Base-by-base conservation (phyloP, 2,329 filamentous ascomycete species). In the Huntiella abstrusa region DNA sequence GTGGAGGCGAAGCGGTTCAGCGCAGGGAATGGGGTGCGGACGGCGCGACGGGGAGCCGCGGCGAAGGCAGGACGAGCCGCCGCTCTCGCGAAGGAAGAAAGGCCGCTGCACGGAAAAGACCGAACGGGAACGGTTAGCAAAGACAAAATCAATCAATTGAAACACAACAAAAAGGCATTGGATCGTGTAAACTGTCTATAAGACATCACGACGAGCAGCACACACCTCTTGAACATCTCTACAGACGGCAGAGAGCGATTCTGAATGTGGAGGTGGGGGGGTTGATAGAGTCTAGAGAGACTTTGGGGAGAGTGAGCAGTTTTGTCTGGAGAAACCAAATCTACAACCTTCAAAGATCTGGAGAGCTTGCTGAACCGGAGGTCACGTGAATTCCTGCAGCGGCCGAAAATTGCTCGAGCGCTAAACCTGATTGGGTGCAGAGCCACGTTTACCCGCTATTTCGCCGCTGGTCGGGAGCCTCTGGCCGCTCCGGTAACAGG, bases 201-300 rank as follows among this genome's bases (percentile, higher is more conserved):
- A 28, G 22, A 41, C 34, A 52, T 61, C 45, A 51, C 54, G 50
- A 51, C 56, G 52, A 53, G 22, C 51, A 51, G 47, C 59, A 73
- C 77, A 67, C 67, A 84, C 80, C 78, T 83, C 78, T 82, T 82
- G 70, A 83, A 80, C 80, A 84, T 84, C 76, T 73, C 82, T 71
- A 65, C 66, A 70, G 75, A 77, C 75, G 71, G 71, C 67, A 67
- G 68, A 73, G 71, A 74, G 72, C 71, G 69, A 69, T 71, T 65
- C 63, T 63, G 64, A 63, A 72, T 69, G 67, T 66, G 48, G 69
- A 68, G 70, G 68, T 71, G 68, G 67, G 69, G 59, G 62, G 63
- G 60, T 62, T 61, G 60, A 57, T 28, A 28, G 60, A 63, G 63
- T 49, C 48, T 62, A 62, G 61, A 61, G 66, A 64, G 65, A 65